Evolutionary conservation across 2,329 filamentous ascomycete genomes (phyloP).

Genomic region (Fusarium heterosporum): DNA sequence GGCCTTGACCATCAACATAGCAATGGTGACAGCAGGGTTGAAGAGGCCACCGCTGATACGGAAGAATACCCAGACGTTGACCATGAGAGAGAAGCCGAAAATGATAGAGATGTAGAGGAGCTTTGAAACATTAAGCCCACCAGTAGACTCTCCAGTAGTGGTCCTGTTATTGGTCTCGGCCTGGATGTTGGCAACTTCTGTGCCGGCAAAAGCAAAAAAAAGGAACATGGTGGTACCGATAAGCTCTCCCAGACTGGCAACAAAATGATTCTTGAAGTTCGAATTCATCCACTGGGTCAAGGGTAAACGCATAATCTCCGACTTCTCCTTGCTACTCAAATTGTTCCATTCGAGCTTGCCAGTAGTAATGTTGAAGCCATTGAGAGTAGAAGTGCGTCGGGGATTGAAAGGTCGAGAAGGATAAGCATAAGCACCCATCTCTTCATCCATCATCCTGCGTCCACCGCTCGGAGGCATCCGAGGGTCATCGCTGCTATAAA

Average conservation of each 20-base stretch:
- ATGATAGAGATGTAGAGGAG: conserved; percentile 57
- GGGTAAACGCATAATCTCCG: conserved; percentile 58
- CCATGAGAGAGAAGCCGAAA: conserved; percentile 59
- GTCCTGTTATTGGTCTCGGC: conserved; percentile 51
- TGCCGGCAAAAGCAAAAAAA: conserved; percentile 58
- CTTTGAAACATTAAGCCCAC: conserved; percentile 58
- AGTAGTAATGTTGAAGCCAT: conserved; percentile 34
- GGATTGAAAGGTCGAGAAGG: conserved; percentile 3
- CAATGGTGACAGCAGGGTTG: conserved; percentile 60
- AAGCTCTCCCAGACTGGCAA: conserved; percentile 55
- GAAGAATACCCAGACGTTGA: conserved; percentile 63
- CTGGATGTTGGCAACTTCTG: conserved; percentile 55
- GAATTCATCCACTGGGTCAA: conserved; percentile 62
- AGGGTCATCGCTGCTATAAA: conserved; percentile 37
- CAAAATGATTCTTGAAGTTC: conserved; percentile 58
- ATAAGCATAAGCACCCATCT: conserved; percentile 35
- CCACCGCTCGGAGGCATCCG: conserved; percentile 28
- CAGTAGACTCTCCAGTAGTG: conserved; percentile 57
- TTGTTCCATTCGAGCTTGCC: conserved; percentile 54
- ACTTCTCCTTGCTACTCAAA: conserved; percentile 55
- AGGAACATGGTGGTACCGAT: conserved; percentile 58
- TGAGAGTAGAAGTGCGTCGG: conserved; percentile 28
- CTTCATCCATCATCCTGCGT: conserved; percentile 41
- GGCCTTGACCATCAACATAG: conserved; percentile 62
- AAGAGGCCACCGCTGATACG: conserved; percentile 57